Base-by-base conservation (phyloP, 2,329 filamentous ascomycete species). In the Cladorrhinum sp. region DNA sequence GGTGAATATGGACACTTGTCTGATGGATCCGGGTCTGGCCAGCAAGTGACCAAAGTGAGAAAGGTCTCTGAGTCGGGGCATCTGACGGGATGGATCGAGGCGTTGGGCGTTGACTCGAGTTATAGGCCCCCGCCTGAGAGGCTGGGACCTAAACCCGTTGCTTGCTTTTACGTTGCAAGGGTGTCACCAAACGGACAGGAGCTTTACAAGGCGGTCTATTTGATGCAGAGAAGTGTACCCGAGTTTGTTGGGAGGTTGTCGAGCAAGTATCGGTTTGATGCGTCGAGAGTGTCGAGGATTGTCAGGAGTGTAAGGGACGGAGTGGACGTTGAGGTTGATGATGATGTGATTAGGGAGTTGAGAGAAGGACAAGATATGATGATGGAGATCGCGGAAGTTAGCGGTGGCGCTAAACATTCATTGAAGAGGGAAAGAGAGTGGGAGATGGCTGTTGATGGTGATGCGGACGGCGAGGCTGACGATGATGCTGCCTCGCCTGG, bases 311-410 rank as follows among this genome's bases (percentile, higher is more conserved):
- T 91, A 48, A 86, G 86, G 16, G 86, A 87, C 65, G 92, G 92
- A 0, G 76, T 97, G 1, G 86, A 92, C 69, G 86, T 98, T 59
- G 86, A 96, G 70, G 83, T 98, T 68, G 95, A 98, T 70, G 92
- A 98, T 70, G 92, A 97, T 64, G 88, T 96, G 53, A 85, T 98
- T 30, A 84, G 84, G 50, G 89, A 94, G 73, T 80, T 98, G 57
- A 84, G 86, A 1, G 95, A 99, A 76, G 93, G 92, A 30, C 92
- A 98, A 74, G 94, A 96, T 70, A 95, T 98, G 89, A 84, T 88
- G 61, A 82, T 90, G 60, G 88, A 95, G 67, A 80, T 90, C 48
- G 72, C 73, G 18, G 80, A 84, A 66, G 69, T 78, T n/a, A 68
- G 73, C 28, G 69, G 78, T n/a, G 68, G 73, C 46, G 67, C 68